Evolutionary conservation across 1,139 yeast genomes (phyloP).

Genomic region (Candida smagusa): DNA sequence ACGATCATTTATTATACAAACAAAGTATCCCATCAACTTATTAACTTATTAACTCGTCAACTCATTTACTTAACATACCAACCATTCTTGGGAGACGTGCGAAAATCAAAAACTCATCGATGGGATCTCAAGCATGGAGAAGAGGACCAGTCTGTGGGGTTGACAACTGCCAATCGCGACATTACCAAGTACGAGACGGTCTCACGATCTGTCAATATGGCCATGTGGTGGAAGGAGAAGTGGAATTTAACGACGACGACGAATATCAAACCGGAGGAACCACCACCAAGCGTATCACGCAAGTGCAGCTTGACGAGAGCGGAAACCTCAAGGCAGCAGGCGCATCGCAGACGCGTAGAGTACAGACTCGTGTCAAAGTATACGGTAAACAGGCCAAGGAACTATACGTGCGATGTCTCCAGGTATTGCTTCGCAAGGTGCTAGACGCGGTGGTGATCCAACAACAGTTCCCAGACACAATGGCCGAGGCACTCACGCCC

Average conservation of each 20-base stretch:
- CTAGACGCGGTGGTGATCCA: slow-evolving; percentile 18
- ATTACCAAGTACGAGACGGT: slow-evolving; percentile 74
- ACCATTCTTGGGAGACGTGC: no score
- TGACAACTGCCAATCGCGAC: slow-evolving; percentile 79
- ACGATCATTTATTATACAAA: no score
- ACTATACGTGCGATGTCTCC: slow-evolving; percentile 50
- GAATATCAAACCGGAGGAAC: slow-evolving; percentile 42
- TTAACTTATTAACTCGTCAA: no score
- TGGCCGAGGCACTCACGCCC: slow-evolving; percentile 8
- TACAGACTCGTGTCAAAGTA: slow-evolving; percentile 14
- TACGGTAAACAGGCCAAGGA: slow-evolving; percentile 55
- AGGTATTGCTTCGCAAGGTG: slow-evolving; percentile 52
- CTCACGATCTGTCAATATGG: slow-evolving; percentile 83
- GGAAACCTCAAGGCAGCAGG: slow-evolving; percentile 11
- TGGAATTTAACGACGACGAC: slow-evolving; percentile 76
- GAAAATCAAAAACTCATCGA: background rate
- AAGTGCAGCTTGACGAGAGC: slow-evolving; percentile 17
- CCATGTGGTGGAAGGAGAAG: slow-evolving; percentile 78
- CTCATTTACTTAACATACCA: no score
- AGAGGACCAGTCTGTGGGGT: slow-evolving; percentile 85
- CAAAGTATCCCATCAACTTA: no score
- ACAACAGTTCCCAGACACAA: slow-evolving; percentile 23
- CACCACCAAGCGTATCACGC: slow-evolving; percentile 55
- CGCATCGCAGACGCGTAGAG: slow-evolving; percentile 5
- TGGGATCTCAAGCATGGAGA: slow-evolving; percentile 38